These are phyloP conservation scores for Erysimum cheiranthoides DNA, from an alignment of 345 rosid species.

Conservation along the genomic window DNA sequence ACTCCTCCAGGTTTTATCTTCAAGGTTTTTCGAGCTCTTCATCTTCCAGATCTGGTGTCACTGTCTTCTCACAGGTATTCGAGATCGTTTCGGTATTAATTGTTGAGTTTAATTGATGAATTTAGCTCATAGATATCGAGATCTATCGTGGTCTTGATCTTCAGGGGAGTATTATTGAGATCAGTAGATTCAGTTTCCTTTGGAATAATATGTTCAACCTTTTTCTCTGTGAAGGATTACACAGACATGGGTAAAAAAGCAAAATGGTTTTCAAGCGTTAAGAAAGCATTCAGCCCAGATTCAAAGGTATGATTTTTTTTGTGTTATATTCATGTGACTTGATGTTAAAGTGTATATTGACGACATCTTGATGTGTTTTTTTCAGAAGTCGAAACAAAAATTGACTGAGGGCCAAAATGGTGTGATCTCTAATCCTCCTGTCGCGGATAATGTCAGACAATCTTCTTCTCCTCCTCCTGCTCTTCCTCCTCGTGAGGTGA, in stretches of 20 bases:
- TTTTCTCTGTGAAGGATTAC: slow-evolving; percentile 33
- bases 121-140: slow-evolving; percentile 34
- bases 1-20: background rate
- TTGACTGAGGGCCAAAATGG: slow-evolving; percentile 43
- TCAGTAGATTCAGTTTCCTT: slow-evolving; percentile 11
- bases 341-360: background rate
- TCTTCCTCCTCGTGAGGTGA: slow-evolving; percentile 61
- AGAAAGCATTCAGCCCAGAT: slow-evolving; percentile 84
- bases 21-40: slow-evolving; percentile 17
- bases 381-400: slow-evolving; percentile 45
- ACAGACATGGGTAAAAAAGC: slow-evolving; percentile 86
- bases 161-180: background rate
- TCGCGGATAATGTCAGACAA: slow-evolving; percentile 39
- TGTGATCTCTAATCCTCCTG: slow-evolving; percentile 47
- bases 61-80: slow-evolving; percentile 40
- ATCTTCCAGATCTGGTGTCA: slow-evolving; percentile 42
- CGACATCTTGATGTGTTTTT: background rate
- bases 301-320: slow-evolving; percentile 57
- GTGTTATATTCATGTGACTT: slow-evolving; percentile 36
- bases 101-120: background rate
- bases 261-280: slow-evolving; percentile 89
- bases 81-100: background rate
- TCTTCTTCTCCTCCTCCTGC: slow-evolving; percentile 48
- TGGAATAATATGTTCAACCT: background rate
- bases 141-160: slow-evolving; percentile 25